phyloP scores from a whole-genome alignment of 2,329 filamentous ascomycete genomes.

The Pestalotiopsis sp. region DNA sequence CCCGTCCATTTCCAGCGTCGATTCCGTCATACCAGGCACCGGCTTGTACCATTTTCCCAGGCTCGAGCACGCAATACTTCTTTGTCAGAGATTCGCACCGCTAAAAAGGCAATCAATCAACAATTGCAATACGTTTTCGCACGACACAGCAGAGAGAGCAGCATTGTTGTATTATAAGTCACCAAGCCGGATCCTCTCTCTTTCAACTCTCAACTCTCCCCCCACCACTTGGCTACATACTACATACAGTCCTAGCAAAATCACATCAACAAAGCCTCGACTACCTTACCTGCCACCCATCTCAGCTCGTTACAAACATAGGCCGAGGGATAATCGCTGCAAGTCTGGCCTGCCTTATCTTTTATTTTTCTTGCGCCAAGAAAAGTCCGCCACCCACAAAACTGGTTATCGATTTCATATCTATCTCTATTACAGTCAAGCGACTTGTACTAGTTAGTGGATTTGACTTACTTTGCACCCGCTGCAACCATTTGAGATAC shows the following conservation, averaged over 20 bases:
- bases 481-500: too few species aligned
- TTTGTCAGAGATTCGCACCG: conserved; percentile 3
- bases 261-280: too few species aligned
- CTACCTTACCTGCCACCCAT: too few species aligned
- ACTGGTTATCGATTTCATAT: neutral
- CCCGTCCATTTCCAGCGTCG: neutral
- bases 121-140: neutral
- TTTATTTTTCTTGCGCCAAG: neutral
- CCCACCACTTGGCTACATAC: too few species aligned
- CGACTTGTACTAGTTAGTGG: neutral
- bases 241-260: too few species aligned
- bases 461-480: neutral
- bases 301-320: too few species aligned
- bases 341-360: neutral
- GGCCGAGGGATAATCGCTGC: too few species aligned
- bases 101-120: neutral
- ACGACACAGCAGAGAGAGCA: neutral
- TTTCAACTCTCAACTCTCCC: too few species aligned
- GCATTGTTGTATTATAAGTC: neutral
- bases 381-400: neutral
- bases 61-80: conserved; percentile 9
- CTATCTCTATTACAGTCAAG: neutral
- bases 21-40: conserved; percentile 11
- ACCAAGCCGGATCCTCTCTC: neutral
- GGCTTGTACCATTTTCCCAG: conserved; percentile 1